Base-by-base conservation (phyloP, 2,329 filamentous ascomycete genomes). In the Xylariaceae sp. region DNA sequence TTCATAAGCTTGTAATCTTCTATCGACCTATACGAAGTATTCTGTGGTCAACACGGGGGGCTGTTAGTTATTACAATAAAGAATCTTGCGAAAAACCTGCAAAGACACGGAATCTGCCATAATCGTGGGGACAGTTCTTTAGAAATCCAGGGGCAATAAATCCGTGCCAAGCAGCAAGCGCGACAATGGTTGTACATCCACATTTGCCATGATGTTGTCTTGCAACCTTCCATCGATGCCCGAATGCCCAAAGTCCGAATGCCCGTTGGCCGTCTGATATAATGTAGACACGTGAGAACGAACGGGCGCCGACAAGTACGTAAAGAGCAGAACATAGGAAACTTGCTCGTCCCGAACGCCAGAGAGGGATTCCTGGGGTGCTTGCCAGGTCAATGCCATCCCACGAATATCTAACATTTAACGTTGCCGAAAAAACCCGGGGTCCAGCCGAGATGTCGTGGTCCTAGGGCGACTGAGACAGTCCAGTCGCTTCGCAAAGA, bases 31-130 rank as follows among this genome's bases (percentile, higher is more conserved):
- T 52, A 62, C 48, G 53, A 39, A 54, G 56, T 45, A 51, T 58
- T 55, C n/a, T 42, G 47, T 51, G 57, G 39, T 45, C 56, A 59
- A 60, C 57, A 47, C 51, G 42, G 23, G 23, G 3, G 23, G 49
- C 34, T 56, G 56, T 60, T 62, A 64, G 57, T 64, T 62, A 62
- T 64, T 62, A 64, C 60, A 64, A 35, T 62, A 58, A 62, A 50
- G 11, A 55, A 58, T 35, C 45, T 55, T 55, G 47, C 11, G 2
- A 53, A 56, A 53, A 54, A 45, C 39, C 48, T 55, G 45, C 13
- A 2, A 53, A 57, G 57, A 60, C 57, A 58, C 53, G 48, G 53
- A 57, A 58, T 60, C 49, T 57, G 15, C 52, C 51, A 49, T 59
- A 30, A 53, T 52, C 34, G 37, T 62, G 48, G 47, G 45, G 42